Conservation (phyloP, 306 rosid species). For the Prunus padus region DNA sequence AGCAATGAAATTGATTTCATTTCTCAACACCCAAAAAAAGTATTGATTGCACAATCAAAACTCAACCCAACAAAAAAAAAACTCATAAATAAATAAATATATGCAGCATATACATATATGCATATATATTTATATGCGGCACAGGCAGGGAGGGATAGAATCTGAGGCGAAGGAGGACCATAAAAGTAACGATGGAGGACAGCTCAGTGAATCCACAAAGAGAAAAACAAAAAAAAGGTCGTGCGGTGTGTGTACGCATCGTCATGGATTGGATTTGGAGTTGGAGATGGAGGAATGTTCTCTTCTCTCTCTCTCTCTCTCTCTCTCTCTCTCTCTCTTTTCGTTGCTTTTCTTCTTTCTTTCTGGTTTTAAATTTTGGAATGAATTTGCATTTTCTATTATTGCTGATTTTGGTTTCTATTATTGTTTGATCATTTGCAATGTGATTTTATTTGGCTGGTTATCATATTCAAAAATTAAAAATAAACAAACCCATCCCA, state of each 20-base stretch:
- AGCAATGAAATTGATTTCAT: slow-evolving; percentile 43
- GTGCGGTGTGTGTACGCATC: slow-evolving; percentile 35
- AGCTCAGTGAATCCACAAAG: slow-evolving; percentile 33
- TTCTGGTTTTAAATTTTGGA: not conserved
- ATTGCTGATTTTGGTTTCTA: too few species aligned
- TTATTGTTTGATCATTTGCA: too few species aligned
- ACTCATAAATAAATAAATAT: not conserved
- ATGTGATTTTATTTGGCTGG: too few species aligned
- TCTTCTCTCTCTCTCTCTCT: too few species aligned
- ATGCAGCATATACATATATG: not conserved
- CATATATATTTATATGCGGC: slow-evolving; percentile 22
- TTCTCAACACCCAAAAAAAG: not conserved
- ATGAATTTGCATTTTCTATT: slow-evolving; percentile 29
- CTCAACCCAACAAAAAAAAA: not conserved
- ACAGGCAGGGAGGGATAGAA: slow-evolving; percentile 48
- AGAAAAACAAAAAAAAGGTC: slow-evolving; percentile 7
- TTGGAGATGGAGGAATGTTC: not conserved
- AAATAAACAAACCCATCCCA: too few species aligned
- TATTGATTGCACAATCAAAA: too few species aligned
- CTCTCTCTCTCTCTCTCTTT: slow-evolving; percentile 1
- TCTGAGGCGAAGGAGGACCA: slow-evolving; percentile 77
- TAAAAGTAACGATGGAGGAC: slow-evolving; percentile 57
- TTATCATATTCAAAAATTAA: too few species aligned
- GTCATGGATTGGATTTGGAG: slow-evolving; percentile 17
- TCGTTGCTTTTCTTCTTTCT: not conserved